Evolutionary conservation across 768 basidiomycete genomes (phyloP), one percentile per base, ranked within the genome.

Genomic region (Suillus clintonianus): DNA sequence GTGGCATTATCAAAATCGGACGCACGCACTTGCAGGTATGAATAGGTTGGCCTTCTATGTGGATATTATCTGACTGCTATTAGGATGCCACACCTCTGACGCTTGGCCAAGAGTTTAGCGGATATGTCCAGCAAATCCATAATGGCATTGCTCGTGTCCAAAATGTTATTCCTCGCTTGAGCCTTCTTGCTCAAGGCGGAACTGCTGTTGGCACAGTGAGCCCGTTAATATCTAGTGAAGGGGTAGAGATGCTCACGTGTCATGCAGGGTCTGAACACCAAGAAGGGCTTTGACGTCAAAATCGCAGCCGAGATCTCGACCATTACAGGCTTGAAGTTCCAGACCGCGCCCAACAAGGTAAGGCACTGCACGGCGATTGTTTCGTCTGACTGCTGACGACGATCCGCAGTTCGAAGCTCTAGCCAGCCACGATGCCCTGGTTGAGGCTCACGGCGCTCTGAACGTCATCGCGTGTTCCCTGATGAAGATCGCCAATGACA

Each of bases 401-500:
- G 61, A 54, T 30, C 53, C 37, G 4, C 65, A 97, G 95, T 99
- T 99, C 70, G 97, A 99, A 78, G 96, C 97, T 10, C 87, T 99
- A 66, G 97, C 97, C 24, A 83, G 92, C n/a, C 97, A 99, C 76
- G 97, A 99, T 77, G 97, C 97, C 7, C 87, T 99, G 62, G 94
- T 99, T 24, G 97, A 99, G 79, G 88, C 95, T 11, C 97, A 98
- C 63, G 97, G 97, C 61, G 97, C 96, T 17, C 85, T 99, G 68
- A 99, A 99, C 78, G 92, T 93, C 50, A 77, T 99, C 61, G 97
- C 97, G n/a, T 93, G 91, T 74, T 97, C 95, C 10, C 80, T 98
- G 68, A 97, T 98, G 95, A 99, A 99, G 85, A 98, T 99, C 71
- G 97, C 97, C 56, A 99, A 99, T 75, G 97, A 99, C 72, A 97